A percentile compares a stretch with the other conserved stretches of the same genome.
Conservation (phyloP, 192 early-diverging fungal species). For the Lunasporangiospora selenospora region DNA sequence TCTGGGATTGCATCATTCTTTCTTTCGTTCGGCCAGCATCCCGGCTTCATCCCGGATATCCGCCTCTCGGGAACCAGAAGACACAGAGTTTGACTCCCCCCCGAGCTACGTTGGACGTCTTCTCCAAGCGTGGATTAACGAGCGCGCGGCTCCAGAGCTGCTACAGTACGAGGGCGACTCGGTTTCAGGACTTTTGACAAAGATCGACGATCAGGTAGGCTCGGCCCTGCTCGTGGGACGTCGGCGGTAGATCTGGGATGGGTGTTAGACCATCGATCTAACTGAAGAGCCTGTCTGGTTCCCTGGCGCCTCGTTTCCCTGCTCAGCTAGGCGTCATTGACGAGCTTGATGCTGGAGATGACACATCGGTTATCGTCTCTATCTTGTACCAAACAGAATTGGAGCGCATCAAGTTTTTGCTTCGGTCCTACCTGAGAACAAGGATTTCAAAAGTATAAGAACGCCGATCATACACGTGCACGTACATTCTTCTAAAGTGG, state of each 20-base stretch:
- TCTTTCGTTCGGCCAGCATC: no score
- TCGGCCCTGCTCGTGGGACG: no score
- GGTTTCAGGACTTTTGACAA: slow-evolving; percentile 57
- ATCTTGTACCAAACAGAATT: slow-evolving; percentile 71
- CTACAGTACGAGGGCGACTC: slow-evolving; percentile 55
- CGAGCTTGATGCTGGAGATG: slow-evolving; percentile 31
- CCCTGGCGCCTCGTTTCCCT: neutral
- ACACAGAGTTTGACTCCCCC: neutral
- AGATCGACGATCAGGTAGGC: slow-evolving; percentile 65
- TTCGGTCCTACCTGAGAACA: slow-evolving; percentile 68
- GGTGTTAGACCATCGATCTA: no score
- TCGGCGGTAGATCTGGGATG: no score
- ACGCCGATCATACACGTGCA: neutral
- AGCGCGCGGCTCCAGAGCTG: slow-evolving; percentile 71
- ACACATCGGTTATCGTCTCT: slow-evolving; percentile 56
- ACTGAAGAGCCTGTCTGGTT: neutral
- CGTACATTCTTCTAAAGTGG: no score
- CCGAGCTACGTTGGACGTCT: slow-evolving; percentile 47
- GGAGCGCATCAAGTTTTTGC: slow-evolving; percentile 70
- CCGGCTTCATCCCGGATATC: no score
- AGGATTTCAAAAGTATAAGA: slow-evolving; percentile 64
- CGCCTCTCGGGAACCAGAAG: slow-evolving; percentile 14
- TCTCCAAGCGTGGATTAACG: slow-evolving; percentile 72
- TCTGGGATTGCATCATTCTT: no score
- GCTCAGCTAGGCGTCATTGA: slow-evolving; percentile 44